Evolutionary conservation across 441 rosid genomes (phyloP).

Genomic region (Erodium moschatum): DNA sequence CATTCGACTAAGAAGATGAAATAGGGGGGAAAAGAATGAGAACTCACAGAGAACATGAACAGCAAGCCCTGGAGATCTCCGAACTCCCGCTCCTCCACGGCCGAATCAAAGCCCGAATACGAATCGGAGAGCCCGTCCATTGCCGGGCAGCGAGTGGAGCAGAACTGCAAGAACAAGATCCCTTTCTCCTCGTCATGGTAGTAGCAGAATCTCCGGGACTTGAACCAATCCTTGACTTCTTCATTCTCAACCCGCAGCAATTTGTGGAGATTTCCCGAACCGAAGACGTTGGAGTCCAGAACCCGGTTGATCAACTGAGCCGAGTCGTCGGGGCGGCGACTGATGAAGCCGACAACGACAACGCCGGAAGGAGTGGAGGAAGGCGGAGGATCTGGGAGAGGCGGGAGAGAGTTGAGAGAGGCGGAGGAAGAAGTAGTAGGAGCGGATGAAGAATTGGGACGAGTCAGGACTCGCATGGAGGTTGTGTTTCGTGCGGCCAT

Average conservation of each 20-base stretch:
- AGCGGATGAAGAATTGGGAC: conserved; percentile 17
- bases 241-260: conserved; percentile 28
- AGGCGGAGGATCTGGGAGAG: conserved; percentile 17
- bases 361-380: conserved; percentile 37
- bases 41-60: conserved; percentile 81
- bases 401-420: conserved; percentile 9
- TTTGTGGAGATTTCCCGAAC: conserved; percentile 47
- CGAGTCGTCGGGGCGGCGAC: conserved; percentile 45
- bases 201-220: conserved; percentile 52
- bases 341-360: conserved; percentile 66
- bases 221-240: conserved; percentile 53
- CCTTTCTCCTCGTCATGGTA: conserved; percentile 64
- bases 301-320: conserved; percentile 59
- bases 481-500: conserved; percentile 48
- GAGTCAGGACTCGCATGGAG: conserved; percentile 62
- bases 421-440: too few species aligned
- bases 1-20: not conserved
- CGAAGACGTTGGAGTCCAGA: conserved; percentile 53
- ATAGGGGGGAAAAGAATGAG: not conserved
- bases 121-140: conserved; percentile 24
- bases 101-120: conserved; percentile 29
- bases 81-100: conserved; percentile 49
- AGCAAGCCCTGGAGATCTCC: conserved; percentile 79
- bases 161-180: conserved; percentile 51
- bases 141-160: conserved; percentile 46